These are phyloP conservation scores for Phialocephala subalpina DNA, from an alignment of 2,329 filamentous ascomycete genomes.

Conservation along the genomic window DNA sequence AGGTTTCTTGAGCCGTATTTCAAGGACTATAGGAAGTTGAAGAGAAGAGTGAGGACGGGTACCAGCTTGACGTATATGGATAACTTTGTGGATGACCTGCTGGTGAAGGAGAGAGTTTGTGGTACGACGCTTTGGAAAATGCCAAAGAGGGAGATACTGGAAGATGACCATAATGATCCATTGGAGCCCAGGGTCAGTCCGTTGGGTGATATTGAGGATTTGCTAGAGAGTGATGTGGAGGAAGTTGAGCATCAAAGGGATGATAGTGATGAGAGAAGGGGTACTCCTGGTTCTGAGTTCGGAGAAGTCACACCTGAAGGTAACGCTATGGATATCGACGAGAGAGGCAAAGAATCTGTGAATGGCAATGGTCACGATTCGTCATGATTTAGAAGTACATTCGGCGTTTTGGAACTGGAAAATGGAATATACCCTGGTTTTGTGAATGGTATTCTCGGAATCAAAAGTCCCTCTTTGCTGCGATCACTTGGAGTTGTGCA, in stretches of 20 bases:
- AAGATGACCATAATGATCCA: slow-evolving; percentile 77
- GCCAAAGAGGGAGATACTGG: slow-evolving; percentile 80
- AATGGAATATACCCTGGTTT: background rate
- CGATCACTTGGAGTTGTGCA: background rate
- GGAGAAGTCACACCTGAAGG: slow-evolving; percentile 43
- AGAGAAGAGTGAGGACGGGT: slow-evolving; percentile 76
- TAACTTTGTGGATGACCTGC: slow-evolving; percentile 90
- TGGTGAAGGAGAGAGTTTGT: slow-evolving; percentile 89
- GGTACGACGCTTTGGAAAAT: slow-evolving; percentile 93
- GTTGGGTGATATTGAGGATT: slow-evolving; percentile 78
- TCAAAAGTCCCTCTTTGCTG: background rate
- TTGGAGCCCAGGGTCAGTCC: slow-evolving; percentile 87
- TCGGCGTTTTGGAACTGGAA: background rate
- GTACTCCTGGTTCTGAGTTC: slow-evolving; percentile 49
- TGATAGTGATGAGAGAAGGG: slow-evolving; percentile 19
- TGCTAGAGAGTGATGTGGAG: slow-evolving; percentile 60
- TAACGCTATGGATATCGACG: slow-evolving; percentile 32
- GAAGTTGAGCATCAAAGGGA: slow-evolving; percentile 39
- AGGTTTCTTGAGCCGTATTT: slow-evolving; percentile 81
- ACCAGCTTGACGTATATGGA: slow-evolving; percentile 84
- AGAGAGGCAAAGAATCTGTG: slow-evolving; percentile 22
- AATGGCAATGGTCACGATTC: slow-evolving; percentile 17
- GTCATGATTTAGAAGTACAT: background rate
- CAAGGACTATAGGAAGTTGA: slow-evolving; percentile 83
- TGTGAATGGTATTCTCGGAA: background rate